Evolutionary conservation across 441 rosid species (phyloP), one percentile per base, ranked within the genome.

Genomic region (California macrophylla): DNA sequence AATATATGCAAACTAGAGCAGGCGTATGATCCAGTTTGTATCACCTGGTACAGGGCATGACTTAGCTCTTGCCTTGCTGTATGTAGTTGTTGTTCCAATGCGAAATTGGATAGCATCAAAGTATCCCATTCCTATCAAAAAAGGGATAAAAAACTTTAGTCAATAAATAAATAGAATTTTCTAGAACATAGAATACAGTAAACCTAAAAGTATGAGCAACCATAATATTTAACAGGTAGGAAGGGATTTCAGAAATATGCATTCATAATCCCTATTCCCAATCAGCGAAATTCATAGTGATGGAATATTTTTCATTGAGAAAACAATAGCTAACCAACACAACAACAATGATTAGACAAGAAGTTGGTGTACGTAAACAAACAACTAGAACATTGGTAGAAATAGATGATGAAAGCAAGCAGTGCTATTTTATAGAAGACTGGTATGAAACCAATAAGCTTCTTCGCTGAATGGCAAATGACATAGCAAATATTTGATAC

Each of bases 31-130:
- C 61, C 16, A 32, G 47, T 42, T 23, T 30, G 66, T 61, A 47
- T 71, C 80, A 95, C 99, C 96, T 95, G 99, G 83, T 95, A 92
- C 32, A 95, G 77, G 23, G 97, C 97, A 83, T 95, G 98, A 73
- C 98, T 95, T 66, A 95, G 85, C 83, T 95, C 99, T 80, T 92
- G 98, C 79, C 99, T 89, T 6, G 99, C 98, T 4, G 97, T 84
- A 75, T 92, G 98, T 63, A 92, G 75, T 78, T 95, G 98, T 81
- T 92, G 98, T 80, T 95, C 99, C 83, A 95, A 74, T 30, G 99
- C 85, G 82, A 90, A 95, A 84, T 90, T 92, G 62, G 99, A 88
- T 64, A 95, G 84, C 89, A 92, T 95, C 78, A 95, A 81, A 74
- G 93, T 83, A 82, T 95, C 99, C 99, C 99, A 95, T 82, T 95